Conservation (phyloP, 192 early-diverging fungal genomes). For the Coemansia sp. region DNA sequence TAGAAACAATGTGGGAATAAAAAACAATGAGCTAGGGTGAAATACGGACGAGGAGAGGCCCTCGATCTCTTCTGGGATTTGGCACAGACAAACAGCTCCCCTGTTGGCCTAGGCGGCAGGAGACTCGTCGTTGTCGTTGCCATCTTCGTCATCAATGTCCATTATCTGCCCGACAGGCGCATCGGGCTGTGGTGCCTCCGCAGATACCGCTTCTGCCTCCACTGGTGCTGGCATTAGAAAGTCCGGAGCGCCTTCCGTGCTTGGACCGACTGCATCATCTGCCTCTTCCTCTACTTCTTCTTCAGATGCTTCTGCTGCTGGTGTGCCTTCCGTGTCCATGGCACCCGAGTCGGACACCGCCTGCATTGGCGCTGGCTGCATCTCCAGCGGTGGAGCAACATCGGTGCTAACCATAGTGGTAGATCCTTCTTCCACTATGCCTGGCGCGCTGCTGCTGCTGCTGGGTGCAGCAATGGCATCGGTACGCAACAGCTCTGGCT, state of each 20-base stretch:
- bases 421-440: no score
- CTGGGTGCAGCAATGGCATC: not conserved
- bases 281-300: no score
- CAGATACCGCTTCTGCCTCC: not conserved
- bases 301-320: not conserved
- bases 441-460: not conserved
- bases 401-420: no score
- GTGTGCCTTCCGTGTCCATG: not conserved
- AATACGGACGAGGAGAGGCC: no score
- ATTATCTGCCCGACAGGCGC: not conserved
- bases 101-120: not conserved
- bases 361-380: not conserved
- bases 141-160: not conserved
- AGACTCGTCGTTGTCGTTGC: not conserved
- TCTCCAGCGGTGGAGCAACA: no score
- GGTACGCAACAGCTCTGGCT: not conserved
- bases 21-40: no score
- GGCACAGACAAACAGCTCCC: no score
- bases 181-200: not conserved
- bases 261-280: no score
- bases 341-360: not conserved
- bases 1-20: no score
- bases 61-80: no score
- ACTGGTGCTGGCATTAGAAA: not conserved
- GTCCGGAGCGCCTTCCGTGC: no score